phyloP scores from a whole-genome alignment of 352 stramenopile species.

The Pythium aphanidermatum region DNA sequence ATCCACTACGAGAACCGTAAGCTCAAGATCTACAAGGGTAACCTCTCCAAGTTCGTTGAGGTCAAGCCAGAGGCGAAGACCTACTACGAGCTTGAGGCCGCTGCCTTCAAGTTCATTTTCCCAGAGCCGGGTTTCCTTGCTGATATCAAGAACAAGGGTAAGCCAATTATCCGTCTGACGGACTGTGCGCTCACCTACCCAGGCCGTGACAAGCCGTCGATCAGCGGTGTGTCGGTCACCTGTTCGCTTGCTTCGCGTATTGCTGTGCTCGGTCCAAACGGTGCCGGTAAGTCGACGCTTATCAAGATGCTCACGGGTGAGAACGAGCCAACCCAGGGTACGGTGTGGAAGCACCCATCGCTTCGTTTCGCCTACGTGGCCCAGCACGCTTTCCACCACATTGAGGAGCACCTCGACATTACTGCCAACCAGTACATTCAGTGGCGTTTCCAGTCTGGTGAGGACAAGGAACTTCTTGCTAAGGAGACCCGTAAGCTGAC shows the following conservation, averaged over 20 bases:
- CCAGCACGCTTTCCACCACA: slow-evolving; percentile 97
- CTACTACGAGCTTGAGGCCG: slow-evolving; percentile 85
- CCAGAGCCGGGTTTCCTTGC: slow-evolving; percentile 84
- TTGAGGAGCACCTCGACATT: slow-evolving; percentile 95
- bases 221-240: slow-evolving; percentile 79
- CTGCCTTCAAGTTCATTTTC: slow-evolving; percentile 85
- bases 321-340: slow-evolving; percentile 61
- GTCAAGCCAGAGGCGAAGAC: slow-evolving; percentile 83
- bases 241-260: slow-evolving; percentile 78
- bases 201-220: slow-evolving; percentile 66
- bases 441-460: slow-evolving; percentile 93
- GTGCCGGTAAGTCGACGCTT: slow-evolving; percentile 94
- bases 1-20: slow-evolving; percentile 96
- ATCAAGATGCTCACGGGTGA: slow-evolving; percentile 93
- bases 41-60: slow-evolving; percentile 82
- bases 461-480: slow-evolving; percentile 89
- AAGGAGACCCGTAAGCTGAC: slow-evolving; percentile 90
- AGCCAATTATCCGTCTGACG: slow-evolving; percentile 86
- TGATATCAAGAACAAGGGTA: slow-evolving; percentile 90
- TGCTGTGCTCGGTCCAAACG: slow-evolving; percentile 85
- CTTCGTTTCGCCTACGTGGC: slow-evolving; percentile 95
- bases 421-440: slow-evolving; percentile 97
- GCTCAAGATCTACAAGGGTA: slow-evolving; percentile 87
- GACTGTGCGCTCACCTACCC: slow-evolving; percentile 85
- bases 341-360: slow-evolving; percentile 80